Evolutionary conservation across 768 basidiomycete genomes (phyloP), one percentile per base, ranked within the genome.

Genomic region (Calocera cornea): DNA sequence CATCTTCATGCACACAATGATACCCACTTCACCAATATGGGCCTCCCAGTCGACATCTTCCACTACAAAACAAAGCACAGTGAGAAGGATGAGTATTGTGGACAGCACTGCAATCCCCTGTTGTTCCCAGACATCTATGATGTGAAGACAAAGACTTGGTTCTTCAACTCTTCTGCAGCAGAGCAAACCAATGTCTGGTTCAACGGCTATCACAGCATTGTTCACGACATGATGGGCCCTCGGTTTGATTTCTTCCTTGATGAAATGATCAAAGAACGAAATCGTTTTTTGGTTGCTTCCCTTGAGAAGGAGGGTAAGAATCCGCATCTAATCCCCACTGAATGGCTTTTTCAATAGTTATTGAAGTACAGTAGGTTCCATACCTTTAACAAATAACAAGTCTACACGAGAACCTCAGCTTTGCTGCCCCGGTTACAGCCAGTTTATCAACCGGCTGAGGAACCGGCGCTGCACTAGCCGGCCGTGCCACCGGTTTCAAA

Each of bases 161-260:
- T 75, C 29, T 74, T 82, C 64, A 75, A 77, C 2, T 79, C 77
- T 1, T 82, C 63, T 7, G 64, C 27, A 36, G 79, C 67, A 71
- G 78, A 81, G 70, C 76, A 70, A 75, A 73, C 64, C 16, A 78
- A 79, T 63, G 34, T 69, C 0, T 82, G 82, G 82, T 65, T 81
- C 27, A 77, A 78, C 0, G 77, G 78, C 0, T 67, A 73, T 68
- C 71, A 73, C 34, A 64, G 76, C 0, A 76, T 78, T 34, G 68
- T 74, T 2, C 66, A 73, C 2, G 74, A 76, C 68, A 75, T 77
- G 77, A 16, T 29, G 2, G 69, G 70, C 1, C 69, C 67, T 1
- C 73, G 73, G 69, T 78, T 74, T 31, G 71, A 76, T 44, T 80
- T 79, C 34, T 79, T 78, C 64, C 67, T 80, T 0, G 76, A 79